Evolutionary conservation across 345 rosid species (phyloP), one percentile per base, ranked within the genome.

Genomic region (Citrus sp.): DNA sequence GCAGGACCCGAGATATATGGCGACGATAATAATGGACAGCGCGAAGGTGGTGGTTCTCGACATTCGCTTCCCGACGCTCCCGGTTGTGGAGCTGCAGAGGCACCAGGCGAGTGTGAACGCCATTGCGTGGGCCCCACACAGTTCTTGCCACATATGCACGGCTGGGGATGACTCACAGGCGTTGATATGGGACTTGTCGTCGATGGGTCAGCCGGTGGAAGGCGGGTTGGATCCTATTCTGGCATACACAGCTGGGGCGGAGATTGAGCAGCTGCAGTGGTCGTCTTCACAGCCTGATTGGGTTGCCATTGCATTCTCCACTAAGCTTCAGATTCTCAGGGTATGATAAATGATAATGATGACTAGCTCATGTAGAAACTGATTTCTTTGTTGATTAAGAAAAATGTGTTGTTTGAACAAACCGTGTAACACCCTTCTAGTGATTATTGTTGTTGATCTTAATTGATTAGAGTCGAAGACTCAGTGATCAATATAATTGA

Each of bases 81-180:
- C 99, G 0, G 98, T 95, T 0, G 99, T 92, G 32, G 99, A 95
- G 85, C 84, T 95, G 85, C 98, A 95, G 86, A 78, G 99, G 76
- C 99, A 95, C 80, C 97, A 91, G 37, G 90, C 96, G 1, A 89
- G 97, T 35, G 98, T 93, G 13, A 95, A 95, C 76, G 98, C 99
- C 1, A 89, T 93, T 3, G 98, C 98, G 14, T 95, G 99, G 99
- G 98, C 99, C n/a, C 99, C 99, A 0, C 99, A 93, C 62, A 93
- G 98, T 81, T 93, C 98, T 24, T 95, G 98, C 54, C 98, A 95
- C 70, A 95, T 93, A 19, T 95, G 99, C 79, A 95, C 99, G 0
- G 99, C 99, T 0, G 99, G 99, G 62, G 99, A 95, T 35, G 99
- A 95, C 81, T 92, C 93, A 0, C 99, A 95, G 89, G 98, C 99